Evolutionary conservation across 306 rosid genomes (phyloP).

Genomic region (Datisca glomerata): DNA sequence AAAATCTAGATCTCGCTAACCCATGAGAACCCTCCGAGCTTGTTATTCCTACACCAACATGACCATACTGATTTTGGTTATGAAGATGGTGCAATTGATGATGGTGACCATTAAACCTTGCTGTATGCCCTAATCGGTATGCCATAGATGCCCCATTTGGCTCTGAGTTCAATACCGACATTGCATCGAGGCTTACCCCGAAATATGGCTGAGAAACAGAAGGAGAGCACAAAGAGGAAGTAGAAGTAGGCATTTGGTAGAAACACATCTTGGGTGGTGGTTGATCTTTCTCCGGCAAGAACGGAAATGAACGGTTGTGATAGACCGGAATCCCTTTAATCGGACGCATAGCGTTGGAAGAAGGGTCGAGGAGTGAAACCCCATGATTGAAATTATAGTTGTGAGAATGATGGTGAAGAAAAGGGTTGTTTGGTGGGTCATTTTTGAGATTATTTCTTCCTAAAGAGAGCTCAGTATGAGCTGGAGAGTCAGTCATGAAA

Average conservation of each 20-base stretch:
- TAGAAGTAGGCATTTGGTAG: constrained; percentile 30
- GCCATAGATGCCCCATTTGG: constrained; percentile 7
- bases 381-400: no score
- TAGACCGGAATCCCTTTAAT: constrained; percentile 88
- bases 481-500: constrained; percentile 11
- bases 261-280: constrained; percentile 34
- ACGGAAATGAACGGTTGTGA: constrained; percentile 75
- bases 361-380: constrained; percentile 37
- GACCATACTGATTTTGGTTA: constrained; percentile 14
- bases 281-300: constrained; percentile 38
- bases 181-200: constrained; percentile 31
- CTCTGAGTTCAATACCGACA: constrained; percentile 28
- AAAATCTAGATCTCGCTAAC: constrained; percentile 65
- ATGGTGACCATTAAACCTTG: constrained; percentile 36
- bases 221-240: constrained; percentile 15
- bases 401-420: constrained; percentile 8
- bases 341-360: constrained; percentile 44
- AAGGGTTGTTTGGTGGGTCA: constrained; percentile 18
- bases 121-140: constrained; percentile 18
- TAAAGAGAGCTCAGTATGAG: constrained; percentile 66
- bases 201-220: constrained; percentile 17
- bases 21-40: constrained; percentile 32
- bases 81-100: constrained; percentile 40
- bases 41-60: constrained; percentile 24
- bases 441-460: constrained; percentile 28